Percentiles rank a stretch among this genome's conserved stretches.
phyloP scores from a whole-genome alignment of 805 yeast species.

The Kuraishia floccosa region DNA sequence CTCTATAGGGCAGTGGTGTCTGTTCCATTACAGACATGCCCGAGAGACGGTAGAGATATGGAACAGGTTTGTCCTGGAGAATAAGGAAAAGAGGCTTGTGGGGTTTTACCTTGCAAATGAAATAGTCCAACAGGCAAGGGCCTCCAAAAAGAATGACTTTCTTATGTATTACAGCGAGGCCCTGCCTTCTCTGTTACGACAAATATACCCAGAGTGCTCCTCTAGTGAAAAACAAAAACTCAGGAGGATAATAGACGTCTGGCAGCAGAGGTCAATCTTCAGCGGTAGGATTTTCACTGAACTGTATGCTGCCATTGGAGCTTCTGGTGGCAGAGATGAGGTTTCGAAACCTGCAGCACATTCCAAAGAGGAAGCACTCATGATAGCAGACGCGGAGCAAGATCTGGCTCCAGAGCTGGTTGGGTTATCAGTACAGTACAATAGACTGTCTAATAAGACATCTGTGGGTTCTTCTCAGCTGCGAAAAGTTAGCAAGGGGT shows the following conservation, averaged over 20 bases:
- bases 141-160: constrained; percentile 48
- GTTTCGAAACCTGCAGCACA: background rate
- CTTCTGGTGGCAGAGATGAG: constrained; percentile 1
- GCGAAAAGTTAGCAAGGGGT: constrained; percentile 10
- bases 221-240: constrained; percentile 25
- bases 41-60: constrained; percentile 40
- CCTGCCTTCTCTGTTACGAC: constrained; percentile 27
- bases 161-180: constrained; percentile 42
- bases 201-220: constrained; percentile 20
- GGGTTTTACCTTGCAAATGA: constrained; percentile 70
- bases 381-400: constrained; percentile 3
- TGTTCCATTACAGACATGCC: constrained; percentile 56
- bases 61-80: constrained; percentile 24
- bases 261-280: constrained; percentile 45
- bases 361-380: background rate
- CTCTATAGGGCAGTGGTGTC: constrained; percentile 58
- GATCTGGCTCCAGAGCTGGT: constrained; percentile 13
- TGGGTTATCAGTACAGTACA: constrained; percentile 11
- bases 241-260: constrained; percentile 39
- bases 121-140: constrained; percentile 67
- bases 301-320: constrained; percentile 4
- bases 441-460: constrained; percentile 11
- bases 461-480: constrained; percentile 9
- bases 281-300: constrained; percentile 9
- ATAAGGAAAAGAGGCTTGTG: constrained; percentile 34